A percentile compares a stretch with the other conserved stretches of the same genome.
These are phyloP conservation scores for Magnolia officinalis DNA, from an alignment of 164 flowering plant genomes.

Conservation along the genomic window DNA sequence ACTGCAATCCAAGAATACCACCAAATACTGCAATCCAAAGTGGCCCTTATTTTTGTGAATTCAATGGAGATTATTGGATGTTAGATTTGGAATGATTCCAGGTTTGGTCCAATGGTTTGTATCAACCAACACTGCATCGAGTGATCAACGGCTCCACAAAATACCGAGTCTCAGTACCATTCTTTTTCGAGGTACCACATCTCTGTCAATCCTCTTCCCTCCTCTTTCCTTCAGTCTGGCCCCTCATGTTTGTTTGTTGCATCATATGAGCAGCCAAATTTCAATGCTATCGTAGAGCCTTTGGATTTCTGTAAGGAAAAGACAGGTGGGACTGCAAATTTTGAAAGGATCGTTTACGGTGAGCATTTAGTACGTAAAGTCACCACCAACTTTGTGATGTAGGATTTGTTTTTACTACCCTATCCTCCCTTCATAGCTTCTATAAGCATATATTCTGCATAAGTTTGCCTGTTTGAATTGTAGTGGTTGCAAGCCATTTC, in stretches of 20 bases:
- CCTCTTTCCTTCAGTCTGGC: background rate
- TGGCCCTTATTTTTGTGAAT: background rate
- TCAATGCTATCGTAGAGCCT: constrained; percentile 72
- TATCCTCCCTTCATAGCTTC: no score
- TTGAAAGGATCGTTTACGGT: constrained; percentile 65
- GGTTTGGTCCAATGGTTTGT: constrained; percentile 79
- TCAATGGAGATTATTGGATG: background rate
- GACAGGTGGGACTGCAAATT: constrained; percentile 53
- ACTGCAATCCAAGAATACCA: no score
- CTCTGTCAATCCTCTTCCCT: background rate
- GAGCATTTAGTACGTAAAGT: constrained; percentile 82
- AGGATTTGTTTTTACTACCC: background rate
- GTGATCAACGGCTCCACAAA: constrained; percentile 60
- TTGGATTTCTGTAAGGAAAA: constrained; percentile 56
- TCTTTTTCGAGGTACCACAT: constrained; percentile 71
- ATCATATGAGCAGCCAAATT: constrained; percentile 58
- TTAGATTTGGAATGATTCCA: constrained; percentile 21
- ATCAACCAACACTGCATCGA: constrained; percentile 82
- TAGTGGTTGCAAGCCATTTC: no score
- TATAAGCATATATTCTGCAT: no score
- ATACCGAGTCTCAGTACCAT: constrained; percentile 77
- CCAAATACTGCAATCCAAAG: no score
- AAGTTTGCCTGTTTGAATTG: no score
- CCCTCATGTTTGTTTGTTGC: constrained; percentile 1
- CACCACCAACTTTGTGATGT: constrained; percentile 52